Conservation (phyloP, 805 yeast genomes). For the Saccharomycopsis fodiens region DNA sequence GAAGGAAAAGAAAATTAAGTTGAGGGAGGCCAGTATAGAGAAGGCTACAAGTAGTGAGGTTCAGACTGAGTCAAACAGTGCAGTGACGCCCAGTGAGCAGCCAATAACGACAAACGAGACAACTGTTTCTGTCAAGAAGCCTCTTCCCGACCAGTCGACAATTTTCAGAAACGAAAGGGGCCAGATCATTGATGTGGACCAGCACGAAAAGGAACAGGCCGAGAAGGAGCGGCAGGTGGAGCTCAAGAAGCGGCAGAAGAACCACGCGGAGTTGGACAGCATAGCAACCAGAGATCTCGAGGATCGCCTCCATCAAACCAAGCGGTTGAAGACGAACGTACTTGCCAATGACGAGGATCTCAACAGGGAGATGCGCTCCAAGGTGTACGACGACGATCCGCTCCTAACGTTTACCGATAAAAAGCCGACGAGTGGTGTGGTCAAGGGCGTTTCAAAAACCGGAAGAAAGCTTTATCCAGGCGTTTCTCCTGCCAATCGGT, state of each 20-base stretch:
- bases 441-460: constrained; percentile 18
- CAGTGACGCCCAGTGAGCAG: no score
- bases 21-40: no score
- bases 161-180: constrained; percentile 11
- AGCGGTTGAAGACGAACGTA: constrained; percentile 10
- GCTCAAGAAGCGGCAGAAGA: background rate
- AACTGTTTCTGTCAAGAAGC: background rate
- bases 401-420: constrained; percentile 20
- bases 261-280: background rate
- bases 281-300: background rate
- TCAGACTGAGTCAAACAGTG: no score
- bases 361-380: constrained; percentile 11
- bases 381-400: constrained; percentile 17
- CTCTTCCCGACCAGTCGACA: constrained; percentile 2
- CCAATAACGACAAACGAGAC: background rate
- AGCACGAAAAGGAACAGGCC: constrained; percentile 1
- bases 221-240: background rate
- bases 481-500: constrained; percentile 59
- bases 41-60: no score
- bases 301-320: background rate
- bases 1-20: constrained; percentile 3
- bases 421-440: constrained; percentile 24
- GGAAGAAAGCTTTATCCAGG: constrained; percentile 56
- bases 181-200: constrained; percentile 4
- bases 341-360: constrained; percentile 9